A percentile compares a stretch with the other conserved stretches of the same genome.
phyloP scores from a whole-genome alignment of 164 flowering plant species.

The Dillenia turbinata region DNA sequence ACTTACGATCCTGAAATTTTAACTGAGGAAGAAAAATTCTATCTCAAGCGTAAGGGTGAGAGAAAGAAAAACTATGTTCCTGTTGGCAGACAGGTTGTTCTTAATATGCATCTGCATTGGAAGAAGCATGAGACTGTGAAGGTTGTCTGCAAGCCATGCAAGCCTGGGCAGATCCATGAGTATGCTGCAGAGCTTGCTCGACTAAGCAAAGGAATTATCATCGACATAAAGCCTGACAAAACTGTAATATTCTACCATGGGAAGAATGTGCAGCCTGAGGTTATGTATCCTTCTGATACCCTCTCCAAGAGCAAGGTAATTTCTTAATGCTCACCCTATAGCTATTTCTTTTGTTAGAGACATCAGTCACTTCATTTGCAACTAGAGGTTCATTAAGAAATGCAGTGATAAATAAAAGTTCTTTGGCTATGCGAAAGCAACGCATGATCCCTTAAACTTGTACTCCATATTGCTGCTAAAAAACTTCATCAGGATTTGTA shows the following conservation, averaged over 20 bases:
- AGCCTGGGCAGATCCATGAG: slow-evolving; percentile 75
- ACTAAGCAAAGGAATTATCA: slow-evolving; percentile 77
- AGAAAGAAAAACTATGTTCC: slow-evolving; percentile 89
- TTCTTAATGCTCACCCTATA: not conserved
- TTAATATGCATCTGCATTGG: slow-evolving; percentile 98
- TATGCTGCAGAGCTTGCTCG: slow-evolving; percentile 83
- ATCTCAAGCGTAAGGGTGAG: slow-evolving; percentile 86
- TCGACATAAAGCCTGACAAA: slow-evolving; percentile 71
- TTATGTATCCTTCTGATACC: slow-evolving; percentile 87
- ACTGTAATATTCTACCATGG: slow-evolving; percentile 79
- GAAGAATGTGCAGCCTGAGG: slow-evolving; percentile 81
- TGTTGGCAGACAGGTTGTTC: slow-evolving; percentile 89
- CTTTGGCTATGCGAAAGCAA: too few relatives aligned
- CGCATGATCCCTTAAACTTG: too few relatives aligned
- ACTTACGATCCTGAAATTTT: slow-evolving; percentile 80
- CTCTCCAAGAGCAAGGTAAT: slow-evolving; percentile 81
- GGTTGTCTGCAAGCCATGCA: slow-evolving; percentile 83
- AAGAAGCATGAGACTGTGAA: slow-evolving; percentile 91
- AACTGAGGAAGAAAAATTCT: slow-evolving; percentile 87
- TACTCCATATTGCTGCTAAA: too few relatives aligned
- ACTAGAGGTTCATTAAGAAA: too few relatives aligned
- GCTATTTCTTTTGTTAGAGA: too few relatives aligned
- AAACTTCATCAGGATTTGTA: too few relatives aligned
- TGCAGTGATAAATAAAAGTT: too few relatives aligned
- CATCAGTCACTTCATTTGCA: too few relatives aligned